These are phyloP conservation scores for Boletus sp. DNA, from an alignment of 768 basidiomycete species.

Conservation along the genomic window DNA sequence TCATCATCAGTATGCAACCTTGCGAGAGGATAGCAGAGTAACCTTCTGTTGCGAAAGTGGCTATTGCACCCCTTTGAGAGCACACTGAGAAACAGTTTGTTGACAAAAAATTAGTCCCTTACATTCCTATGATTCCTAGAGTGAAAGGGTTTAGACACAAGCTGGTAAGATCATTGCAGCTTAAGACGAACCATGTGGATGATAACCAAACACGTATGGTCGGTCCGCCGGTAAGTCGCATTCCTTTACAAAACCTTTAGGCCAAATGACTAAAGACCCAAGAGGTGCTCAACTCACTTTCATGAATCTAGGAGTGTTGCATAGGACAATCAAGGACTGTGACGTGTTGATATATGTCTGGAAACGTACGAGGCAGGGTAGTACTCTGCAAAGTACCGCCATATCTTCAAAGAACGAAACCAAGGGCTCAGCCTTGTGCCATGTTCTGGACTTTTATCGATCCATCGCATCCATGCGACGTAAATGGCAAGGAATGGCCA, in stretches of 20 bases:
- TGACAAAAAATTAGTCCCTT: conserved; percentile 31
- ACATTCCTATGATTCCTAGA: conserved; percentile 97
- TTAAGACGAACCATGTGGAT: conserved; percentile 79
- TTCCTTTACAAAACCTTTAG: conserved; percentile 43
- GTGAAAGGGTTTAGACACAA: conserved; percentile 3
- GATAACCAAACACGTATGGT: conserved; percentile 96
- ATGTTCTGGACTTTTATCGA: conserved; percentile 74
- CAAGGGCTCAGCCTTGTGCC: conserved; percentile 72
- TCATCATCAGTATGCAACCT: neutral
- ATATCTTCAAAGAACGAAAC: conserved; percentile 69
- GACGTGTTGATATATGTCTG: neutral
- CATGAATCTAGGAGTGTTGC: conserved; percentile 12
- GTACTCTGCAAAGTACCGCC: conserved; percentile 91
- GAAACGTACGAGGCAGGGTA: conserved; percentile 82
- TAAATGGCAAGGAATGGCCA: conserved; percentile 87
- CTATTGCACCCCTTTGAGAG: conserved; percentile 76
- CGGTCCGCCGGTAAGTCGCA: conserved; percentile 88
- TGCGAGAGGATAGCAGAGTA: conserved; percentile 4
- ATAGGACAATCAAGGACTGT: neutral
- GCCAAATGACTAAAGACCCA: neutral
- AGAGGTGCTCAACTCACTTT: conserved; percentile 33
- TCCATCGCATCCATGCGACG: conserved; percentile 69
- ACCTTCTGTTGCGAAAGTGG: conserved; percentile 97
- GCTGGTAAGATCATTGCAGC: neutral
- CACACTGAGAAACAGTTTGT: neutral